Percentiles rank a stretch among this genome's conserved stretches.
Evolutionary conservation across 2,329 filamentous ascomycete genomes (phyloP).

Genomic region (Aspergillus brunneoviolaceus): DNA sequence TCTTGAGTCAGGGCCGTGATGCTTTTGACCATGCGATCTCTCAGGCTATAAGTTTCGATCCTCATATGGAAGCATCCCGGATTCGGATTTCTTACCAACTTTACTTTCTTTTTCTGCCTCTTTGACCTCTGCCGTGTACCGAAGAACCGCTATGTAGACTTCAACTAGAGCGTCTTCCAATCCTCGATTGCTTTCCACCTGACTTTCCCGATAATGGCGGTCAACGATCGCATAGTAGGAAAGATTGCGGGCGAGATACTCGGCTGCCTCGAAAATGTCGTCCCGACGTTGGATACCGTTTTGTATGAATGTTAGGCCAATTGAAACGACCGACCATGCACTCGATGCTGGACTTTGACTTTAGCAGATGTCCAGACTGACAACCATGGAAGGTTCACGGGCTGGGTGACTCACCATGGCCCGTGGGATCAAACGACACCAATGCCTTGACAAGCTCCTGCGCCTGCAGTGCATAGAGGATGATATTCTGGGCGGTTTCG

Average conservation of each 20-base stretch:
- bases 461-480: neutral
- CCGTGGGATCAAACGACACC: neutral
- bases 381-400: too few relatives aligned
- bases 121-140: neutral
- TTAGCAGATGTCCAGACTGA: too few relatives aligned
- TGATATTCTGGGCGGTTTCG: constrained; percentile 2
- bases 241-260: too few relatives aligned
- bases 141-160: neutral
- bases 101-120: neutral
- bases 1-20: neutral
- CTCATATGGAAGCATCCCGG: neutral
- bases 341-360: too few relatives aligned
- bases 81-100: neutral
- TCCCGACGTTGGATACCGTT: too few relatives aligned
- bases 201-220: too few relatives aligned
- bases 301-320: too few relatives aligned
- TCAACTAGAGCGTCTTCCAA: too few relatives aligned
- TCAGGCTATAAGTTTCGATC: neutral
- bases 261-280: too few relatives aligned
- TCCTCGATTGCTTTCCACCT: too few relatives aligned
- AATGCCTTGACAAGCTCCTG: neutral
- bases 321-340: too few relatives aligned
- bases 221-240: too few relatives aligned
- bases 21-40: neutral
- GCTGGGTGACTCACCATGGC: neutral